Base-by-base conservation (phyloP, 1,284 basidiomycete species). In the Fistulina hepatica region DNA sequence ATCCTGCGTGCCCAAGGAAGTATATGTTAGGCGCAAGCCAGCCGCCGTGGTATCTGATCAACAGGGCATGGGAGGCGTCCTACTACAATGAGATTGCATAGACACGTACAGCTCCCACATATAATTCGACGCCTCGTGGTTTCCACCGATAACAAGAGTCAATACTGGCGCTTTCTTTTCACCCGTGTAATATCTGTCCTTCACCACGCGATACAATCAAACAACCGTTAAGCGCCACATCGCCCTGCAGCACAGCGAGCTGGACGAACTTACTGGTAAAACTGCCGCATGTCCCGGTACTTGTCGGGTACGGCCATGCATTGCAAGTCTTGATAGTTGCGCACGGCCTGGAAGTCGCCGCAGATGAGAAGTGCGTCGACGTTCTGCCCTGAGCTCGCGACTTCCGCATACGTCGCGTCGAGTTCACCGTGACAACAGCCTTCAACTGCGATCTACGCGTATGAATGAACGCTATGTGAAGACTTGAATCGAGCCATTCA, bases 21-120 rank as follows among this genome's bases (percentile, higher is more conserved):
- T 97, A 99, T 39, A 98, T 95, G 54, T 95, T 94, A 2, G 88
- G 89, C 0, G 95, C 95, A 11, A 97, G 61, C 94, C 91, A 95
- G 12, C 92, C 91, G 21, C 92, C 91, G 50, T 95, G 85, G 55
- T 91, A 94, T 39, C 85, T 90, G 40, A 39, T 37, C 24, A 35
- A 15, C 39, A 15, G 21, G 39, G 13, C 21, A 21, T 33, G 20
- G 7, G 13, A 20, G 4, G 34, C 25, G 25, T 20, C 4, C 6
- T 12, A 28, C 15, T 36, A 33, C 19, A 28, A 33, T 6, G n/a
- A 23, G 32, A 34, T 43, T 35, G 24, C 13, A 24, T 12, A 19
- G 26, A 20, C 9, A 62, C 85, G 60, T 52, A 92, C 81, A 97
- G 63, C 56, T 99, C 95, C 83, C 89, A 93, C 64, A 98, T 73